Percentiles rank a stretch among this genome's conserved stretches.
These are phyloP conservation scores for Exophiala viscosa DNA, from an alignment of 2,329 filamentous ascomycete genomes.

Conservation along the genomic window DNA sequence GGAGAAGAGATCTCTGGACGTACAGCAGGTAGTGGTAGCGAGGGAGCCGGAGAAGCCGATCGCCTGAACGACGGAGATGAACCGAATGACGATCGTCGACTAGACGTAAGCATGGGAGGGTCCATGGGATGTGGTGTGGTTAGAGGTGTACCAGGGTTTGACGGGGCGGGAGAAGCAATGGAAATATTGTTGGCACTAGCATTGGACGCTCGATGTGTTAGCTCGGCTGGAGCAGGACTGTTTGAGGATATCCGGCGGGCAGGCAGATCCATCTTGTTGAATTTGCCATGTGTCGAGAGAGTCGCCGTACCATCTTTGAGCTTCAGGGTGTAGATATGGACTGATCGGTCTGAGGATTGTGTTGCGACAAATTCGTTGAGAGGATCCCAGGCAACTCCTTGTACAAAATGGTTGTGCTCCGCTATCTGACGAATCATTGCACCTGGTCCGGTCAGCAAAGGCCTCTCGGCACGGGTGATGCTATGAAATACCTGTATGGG, in stretches of 20 bases:
- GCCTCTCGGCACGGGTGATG: not conserved
- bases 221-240: constrained; percentile 86
- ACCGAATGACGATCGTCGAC: constrained; percentile 87
- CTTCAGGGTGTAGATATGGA: constrained; percentile 94
- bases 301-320: constrained; percentile 96
- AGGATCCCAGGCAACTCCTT: constrained; percentile 97
- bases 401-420: constrained; percentile 96
- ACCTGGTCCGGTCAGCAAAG: constrained; percentile 24
- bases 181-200: constrained; percentile 45
- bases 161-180: constrained; percentile 79
- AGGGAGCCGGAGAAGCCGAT: constrained; percentile 85
- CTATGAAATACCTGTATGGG: constrained; percentile 67
- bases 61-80: constrained; percentile 72
- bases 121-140: constrained; percentile 93
- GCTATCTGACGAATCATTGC: constrained; percentile 81
- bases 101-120: constrained; percentile 78
- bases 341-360: constrained; percentile 94
- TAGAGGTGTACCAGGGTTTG: constrained; percentile 88
- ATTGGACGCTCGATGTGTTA: constrained; percentile 58
- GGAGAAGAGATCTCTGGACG: constrained; percentile 90
- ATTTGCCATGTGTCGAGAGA: constrained; percentile 70
- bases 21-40: constrained; percentile 87
- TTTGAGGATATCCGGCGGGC: constrained; percentile 82
- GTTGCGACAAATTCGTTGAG: constrained; percentile 97
- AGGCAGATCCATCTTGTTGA: constrained; percentile 91